Conservation (phyloP, 2,329 filamentous ascomycete species). For the Pyricularia pennisetigena region DNA sequence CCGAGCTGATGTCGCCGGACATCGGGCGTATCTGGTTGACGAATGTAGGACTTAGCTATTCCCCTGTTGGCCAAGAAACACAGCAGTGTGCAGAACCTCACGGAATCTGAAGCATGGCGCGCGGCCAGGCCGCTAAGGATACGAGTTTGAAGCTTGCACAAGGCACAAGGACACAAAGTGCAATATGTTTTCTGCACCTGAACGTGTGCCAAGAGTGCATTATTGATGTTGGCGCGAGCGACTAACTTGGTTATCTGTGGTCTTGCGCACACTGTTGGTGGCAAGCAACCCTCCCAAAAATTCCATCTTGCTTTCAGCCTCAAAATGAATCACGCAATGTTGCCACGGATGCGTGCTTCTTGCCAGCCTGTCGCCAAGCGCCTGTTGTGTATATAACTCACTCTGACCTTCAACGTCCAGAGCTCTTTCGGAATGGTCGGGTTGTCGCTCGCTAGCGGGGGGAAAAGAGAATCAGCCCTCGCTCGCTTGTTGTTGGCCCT, state of each 20-base stretch:
- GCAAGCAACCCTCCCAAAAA: neutral
- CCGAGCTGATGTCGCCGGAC: neutral
- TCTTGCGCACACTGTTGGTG: neutral
- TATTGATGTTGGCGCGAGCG: neutral
- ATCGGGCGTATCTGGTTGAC: too few relatives aligned
- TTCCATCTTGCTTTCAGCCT: neutral
- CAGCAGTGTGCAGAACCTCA: neutral
- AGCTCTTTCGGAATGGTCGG: too few relatives aligned
- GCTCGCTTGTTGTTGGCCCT: neutral
- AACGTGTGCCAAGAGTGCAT: neutral
- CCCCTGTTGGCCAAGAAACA: neutral
- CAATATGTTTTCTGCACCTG: neutral
- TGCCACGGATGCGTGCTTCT: neutral
- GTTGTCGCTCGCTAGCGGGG: too few relatives aligned
- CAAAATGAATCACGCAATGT: neutral
- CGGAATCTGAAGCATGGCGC: neutral
- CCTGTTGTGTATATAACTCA: neutral
- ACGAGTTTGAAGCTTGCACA: neutral
- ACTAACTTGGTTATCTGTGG: neutral
- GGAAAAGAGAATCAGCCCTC: neutral
- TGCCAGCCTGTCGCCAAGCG: neutral
- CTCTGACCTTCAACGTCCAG: too few relatives aligned
- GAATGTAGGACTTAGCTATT: neutral
- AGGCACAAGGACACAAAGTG: neutral
- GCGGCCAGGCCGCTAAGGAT: neutral